A percentile compares a stretch with the other conserved stretches of the same genome.
These are phyloP conservation scores for Polyporus tsugae DNA, from an alignment of 1,284 basidiomycete species.

Conservation along the genomic window DNA sequence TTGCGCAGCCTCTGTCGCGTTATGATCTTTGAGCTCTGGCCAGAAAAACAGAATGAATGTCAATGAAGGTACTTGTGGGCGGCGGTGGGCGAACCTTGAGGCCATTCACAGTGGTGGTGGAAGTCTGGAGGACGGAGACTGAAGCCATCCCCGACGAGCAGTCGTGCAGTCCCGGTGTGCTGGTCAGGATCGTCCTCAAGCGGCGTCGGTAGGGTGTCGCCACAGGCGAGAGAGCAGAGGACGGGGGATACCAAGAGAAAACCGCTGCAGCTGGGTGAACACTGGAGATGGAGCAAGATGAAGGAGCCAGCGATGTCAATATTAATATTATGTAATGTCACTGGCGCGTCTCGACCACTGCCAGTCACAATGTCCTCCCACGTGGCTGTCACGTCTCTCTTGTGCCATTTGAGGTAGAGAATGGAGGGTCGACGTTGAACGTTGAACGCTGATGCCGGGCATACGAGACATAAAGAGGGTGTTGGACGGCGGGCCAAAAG, in stretches of 20 bases:
- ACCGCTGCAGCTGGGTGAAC: not conserved
- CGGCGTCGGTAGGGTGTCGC: not conserved
- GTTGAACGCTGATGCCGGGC: too few relatives aligned
- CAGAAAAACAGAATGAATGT: not conserved
- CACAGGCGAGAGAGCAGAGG: not conserved
- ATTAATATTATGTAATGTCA: too few relatives aligned
- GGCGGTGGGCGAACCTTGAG: conserved; percentile 21
- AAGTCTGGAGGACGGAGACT: conserved; percentile 21
- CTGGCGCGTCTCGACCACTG: too few relatives aligned
- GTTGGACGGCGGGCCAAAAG: too few relatives aligned
- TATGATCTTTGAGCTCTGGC: conserved; percentile 40
- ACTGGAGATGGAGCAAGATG: not conserved
- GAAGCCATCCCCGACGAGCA: conserved; percentile 17
- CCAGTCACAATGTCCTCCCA: too few relatives aligned
- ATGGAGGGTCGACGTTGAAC: too few relatives aligned
- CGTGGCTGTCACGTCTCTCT: too few relatives aligned
- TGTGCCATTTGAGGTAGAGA: too few relatives aligned
- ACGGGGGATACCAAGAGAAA: not conserved
- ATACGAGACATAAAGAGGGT: not conserved
- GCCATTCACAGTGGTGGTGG: conserved; percentile 19
- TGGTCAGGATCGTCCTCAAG: not conserved
- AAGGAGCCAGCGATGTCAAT: too few relatives aligned
- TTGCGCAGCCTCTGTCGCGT: conserved; percentile 44
- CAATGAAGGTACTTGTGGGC: not conserved
- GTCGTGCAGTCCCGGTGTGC: not conserved